A percentile compares a stretch with the other conserved stretches of the same genome.
These are phyloP conservation scores for Lindgomyces ingoldianus DNA, from an alignment of 495 filamentous ascomycete genomes.

Conservation along the genomic window DNA sequence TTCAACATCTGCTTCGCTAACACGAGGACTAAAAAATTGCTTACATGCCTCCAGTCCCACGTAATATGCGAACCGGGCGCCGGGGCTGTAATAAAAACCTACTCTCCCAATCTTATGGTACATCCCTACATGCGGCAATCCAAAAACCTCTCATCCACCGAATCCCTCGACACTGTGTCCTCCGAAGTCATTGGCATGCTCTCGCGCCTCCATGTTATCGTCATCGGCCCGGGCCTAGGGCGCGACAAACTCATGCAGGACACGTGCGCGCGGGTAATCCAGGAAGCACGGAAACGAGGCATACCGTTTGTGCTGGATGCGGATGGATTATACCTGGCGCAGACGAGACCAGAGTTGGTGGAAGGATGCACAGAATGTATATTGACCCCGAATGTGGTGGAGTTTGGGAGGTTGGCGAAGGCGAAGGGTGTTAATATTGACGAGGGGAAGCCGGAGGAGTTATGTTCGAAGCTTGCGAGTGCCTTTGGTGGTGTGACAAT, in stretches of 20 bases:
- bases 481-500: slow-evolving; percentile 87
- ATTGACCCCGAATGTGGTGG: slow-evolving; percentile 90
- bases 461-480: slow-evolving; percentile 71
- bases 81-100: slow-evolving; percentile 84
- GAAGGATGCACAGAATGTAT: slow-evolving; percentile 81
- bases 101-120: slow-evolving; percentile 98
- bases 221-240: slow-evolving; percentile 90
- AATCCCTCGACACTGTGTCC: slow-evolving; percentile 58
- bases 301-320: slow-evolving; percentile 91
- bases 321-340: slow-evolving; percentile 79
- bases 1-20: background rate
- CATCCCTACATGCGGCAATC: slow-evolving; percentile 90
- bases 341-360: slow-evolving; percentile 73
- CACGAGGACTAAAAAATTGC: background rate
- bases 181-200: slow-evolving; percentile 77
- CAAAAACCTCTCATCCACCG: slow-evolving; percentile 48
- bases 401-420: slow-evolving; percentile 82
- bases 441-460: slow-evolving; percentile 53
- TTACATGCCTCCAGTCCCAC: slow-evolving; percentile 65
- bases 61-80: slow-evolving; percentile 93
- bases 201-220: slow-evolving; percentile 82
- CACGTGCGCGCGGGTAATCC: slow-evolving; percentile 76
- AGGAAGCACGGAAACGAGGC: slow-evolving; percentile 68
- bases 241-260: slow-evolving; percentile 88
- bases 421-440: slow-evolving; percentile 63